A percentile compares a stretch with the other conserved stretches of the same genome.
Evolutionary conservation across 257 asterid genomes (phyloP).

Genomic region (Apocynum venetum): DNA sequence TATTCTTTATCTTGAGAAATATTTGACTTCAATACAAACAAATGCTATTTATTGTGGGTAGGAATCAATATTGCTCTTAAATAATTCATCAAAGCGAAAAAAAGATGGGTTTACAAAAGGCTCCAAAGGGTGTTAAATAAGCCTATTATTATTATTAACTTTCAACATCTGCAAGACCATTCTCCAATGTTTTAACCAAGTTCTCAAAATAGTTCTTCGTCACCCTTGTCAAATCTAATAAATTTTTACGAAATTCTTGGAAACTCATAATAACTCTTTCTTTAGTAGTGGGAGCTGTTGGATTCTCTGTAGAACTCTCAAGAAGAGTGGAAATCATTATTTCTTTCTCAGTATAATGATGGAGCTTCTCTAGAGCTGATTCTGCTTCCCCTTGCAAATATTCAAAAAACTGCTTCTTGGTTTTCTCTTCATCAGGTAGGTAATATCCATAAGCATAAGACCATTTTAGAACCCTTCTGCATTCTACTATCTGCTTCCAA

Average conservation of each 20-base stretch:
- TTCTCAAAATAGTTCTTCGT: conserved; percentile 77
- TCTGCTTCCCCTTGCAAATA: conserved; percentile 44
- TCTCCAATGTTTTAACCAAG: conserved; percentile 82
- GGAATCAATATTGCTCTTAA: too few species aligned
- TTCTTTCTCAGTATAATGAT: conserved; percentile 39
- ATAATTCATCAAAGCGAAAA: too few species aligned
- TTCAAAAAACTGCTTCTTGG: conserved; percentile 25
- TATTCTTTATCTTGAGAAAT: too few species aligned
- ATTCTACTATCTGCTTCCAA: conserved; percentile 50
- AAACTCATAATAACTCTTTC: conserved; percentile 52
- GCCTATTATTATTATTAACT: too few species aligned
- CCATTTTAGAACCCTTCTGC: conserved; percentile 53
- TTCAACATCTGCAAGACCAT: conserved; percentile 76
- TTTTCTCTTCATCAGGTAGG: conserved; percentile 4
- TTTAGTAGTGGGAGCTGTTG: neutral
- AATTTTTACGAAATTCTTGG: conserved; percentile 78
- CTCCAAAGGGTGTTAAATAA: too few species aligned
- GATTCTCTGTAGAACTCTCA: neutral
- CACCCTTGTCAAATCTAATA: conserved; percentile 82
- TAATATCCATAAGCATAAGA: conserved; percentile 38
- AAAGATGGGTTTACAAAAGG: too few species aligned
- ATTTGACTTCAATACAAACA: too few species aligned
- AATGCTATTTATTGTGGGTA: too few species aligned
- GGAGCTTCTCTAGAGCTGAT: conserved; percentile 40
- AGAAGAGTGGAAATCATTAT: conserved; percentile 27